Conservation (phyloP, 192 early-diverging fungal species). For the Thamnidium elegans region DNA sequence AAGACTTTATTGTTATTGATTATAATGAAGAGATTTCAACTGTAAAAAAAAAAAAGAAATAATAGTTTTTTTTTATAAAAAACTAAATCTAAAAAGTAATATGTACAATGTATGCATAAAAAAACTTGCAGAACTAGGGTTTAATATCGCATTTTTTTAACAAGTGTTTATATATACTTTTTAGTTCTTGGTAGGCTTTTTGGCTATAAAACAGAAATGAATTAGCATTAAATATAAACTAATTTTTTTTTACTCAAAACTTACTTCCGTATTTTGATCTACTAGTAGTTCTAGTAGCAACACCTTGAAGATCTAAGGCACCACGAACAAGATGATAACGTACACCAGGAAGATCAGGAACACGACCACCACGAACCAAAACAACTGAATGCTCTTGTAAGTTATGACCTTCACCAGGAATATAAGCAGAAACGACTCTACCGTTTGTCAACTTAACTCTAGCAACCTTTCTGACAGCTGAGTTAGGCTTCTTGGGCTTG, state of each 20-base stretch:
- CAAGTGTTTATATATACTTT: neutral
- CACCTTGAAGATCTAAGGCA: conserved; percentile 92
- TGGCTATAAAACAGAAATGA: conserved; percentile 25
- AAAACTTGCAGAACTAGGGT: too few species aligned
- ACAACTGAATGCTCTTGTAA: conserved; percentile 98
- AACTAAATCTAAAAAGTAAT: too few species aligned
- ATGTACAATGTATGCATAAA: too few species aligned
- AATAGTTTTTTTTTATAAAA: too few species aligned
- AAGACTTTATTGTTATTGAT: too few species aligned
- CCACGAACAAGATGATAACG: conserved; percentile 92
- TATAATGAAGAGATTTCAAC: too few species aligned
- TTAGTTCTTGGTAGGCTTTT: conserved; percentile 38
- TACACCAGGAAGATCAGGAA: conserved; percentile 97
- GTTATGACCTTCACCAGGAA: conserved; percentile 98
- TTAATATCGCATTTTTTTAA: too few species aligned
- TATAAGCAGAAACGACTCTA: conserved; percentile 91
- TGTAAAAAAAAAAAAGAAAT: too few species aligned
- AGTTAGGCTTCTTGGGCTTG: conserved; percentile 99
- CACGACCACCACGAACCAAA: conserved; percentile 91
- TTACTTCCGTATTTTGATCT: conserved; percentile 95
- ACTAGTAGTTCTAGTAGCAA: conserved; percentile 73
- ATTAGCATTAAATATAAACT: neutral
- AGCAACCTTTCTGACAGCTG: conserved; percentile 91
- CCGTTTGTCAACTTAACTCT: conserved; percentile 92
- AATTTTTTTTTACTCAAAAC: conserved; percentile 1